These are phyloP conservation scores for Dryadomyces sulphureus DNA, from an alignment of 2,329 filamentous ascomycete species.

Conservation along the genomic window DNA sequence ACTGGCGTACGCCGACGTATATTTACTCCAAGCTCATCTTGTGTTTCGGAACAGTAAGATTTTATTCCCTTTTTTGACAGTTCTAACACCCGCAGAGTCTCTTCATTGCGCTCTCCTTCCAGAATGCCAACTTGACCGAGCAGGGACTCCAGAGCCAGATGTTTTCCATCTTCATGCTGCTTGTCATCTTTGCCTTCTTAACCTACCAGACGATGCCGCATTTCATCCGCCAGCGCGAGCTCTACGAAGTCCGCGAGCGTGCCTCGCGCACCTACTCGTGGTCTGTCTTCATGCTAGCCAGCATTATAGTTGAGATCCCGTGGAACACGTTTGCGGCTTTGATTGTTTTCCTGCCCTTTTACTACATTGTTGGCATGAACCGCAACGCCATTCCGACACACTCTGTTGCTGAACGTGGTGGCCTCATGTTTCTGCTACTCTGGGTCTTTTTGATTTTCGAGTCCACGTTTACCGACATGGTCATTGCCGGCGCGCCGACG, in stretches of 20 bases:
- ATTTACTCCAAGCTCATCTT: slow-evolving; percentile 56
- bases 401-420: slow-evolving; percentile 52
- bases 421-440: slow-evolving; percentile 63
- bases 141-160: slow-evolving; percentile 52
- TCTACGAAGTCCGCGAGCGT: slow-evolving; percentile 53
- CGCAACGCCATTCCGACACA: slow-evolving; percentile 50
- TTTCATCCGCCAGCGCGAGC: slow-evolving; percentile 48
- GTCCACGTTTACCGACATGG: slow-evolving; percentile 58
- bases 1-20: slow-evolving; percentile 64
- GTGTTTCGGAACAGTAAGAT: slow-evolving; percentile 16
- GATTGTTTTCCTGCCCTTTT: slow-evolving; percentile 45
- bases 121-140: slow-evolving; percentile 37
- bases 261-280: slow-evolving; percentile 51
- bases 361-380: slow-evolving; percentile 48
- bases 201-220: slow-evolving; percentile 50
- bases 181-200: slow-evolving; percentile 48
- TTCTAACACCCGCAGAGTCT: slow-evolving; percentile 22
- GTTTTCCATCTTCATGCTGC: slow-evolving; percentile 39
- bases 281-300: slow-evolving; percentile 49
- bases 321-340: slow-evolving; percentile 32
- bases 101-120: slow-evolving; percentile 53
- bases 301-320: slow-evolving; percentile 52
- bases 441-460: slow-evolving; percentile 65
- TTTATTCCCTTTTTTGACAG: background rate
- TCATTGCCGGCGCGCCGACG: slow-evolving; percentile 49